phyloP scores from a whole-genome alignment of 1,284 basidiomycete genomes.

The Tranzscheliella williamsii region DNA sequence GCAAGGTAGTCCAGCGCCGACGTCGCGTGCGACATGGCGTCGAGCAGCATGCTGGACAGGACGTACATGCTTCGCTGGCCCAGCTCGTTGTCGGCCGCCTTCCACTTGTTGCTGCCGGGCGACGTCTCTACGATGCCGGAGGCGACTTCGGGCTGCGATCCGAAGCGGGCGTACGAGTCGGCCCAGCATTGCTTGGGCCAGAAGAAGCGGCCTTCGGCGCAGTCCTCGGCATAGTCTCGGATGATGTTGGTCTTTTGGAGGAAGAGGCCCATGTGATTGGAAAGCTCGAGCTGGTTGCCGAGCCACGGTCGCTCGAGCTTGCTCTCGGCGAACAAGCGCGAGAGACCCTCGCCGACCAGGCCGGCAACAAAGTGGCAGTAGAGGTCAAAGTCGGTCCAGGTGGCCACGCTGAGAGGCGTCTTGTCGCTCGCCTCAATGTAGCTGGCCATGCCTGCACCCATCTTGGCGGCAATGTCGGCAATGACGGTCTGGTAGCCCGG shows the following conservation, averaged over 20 bases:
- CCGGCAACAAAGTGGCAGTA: slow-evolving; percentile 99
- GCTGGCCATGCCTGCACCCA: slow-evolving; percentile 94
- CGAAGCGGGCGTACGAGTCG: slow-evolving; percentile 30
- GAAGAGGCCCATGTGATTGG: slow-evolving; percentile 94
- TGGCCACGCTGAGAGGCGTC: slow-evolving; percentile 39
- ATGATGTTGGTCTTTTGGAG: slow-evolving; percentile 99
- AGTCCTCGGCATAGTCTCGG: slow-evolving; percentile 91
- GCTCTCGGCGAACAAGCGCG: slow-evolving; percentile 83
- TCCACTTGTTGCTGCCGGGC: slow-evolving; percentile 30
- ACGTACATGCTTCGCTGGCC: slow-evolving; percentile 51
- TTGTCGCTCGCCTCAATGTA: slow-evolving; percentile 64
- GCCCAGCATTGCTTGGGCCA: slow-evolving; percentile 96
- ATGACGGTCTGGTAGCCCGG: slow-evolving; percentile 77
- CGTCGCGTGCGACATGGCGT: slow-evolving; percentile 81
- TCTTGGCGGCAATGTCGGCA: slow-evolving; percentile 70
- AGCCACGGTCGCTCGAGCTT: slow-evolving; percentile 80
- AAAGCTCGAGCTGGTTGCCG: slow-evolving; percentile 79
- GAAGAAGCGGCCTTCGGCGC: slow-evolving; percentile 81
- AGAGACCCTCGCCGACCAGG: slow-evolving; percentile 93
- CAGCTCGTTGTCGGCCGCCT: slow-evolving; percentile 31
- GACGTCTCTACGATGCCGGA: slow-evolving; percentile 48
- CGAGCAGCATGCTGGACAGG: slow-evolving; percentile 80
- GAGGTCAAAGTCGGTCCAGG: slow-evolving; percentile 79
- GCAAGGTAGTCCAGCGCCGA: slow-evolving; percentile 88
- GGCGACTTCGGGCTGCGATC: slow-evolving; percentile 48